A percentile compares a stretch with the other conserved stretches of the same genome.
phyloP scores from a whole-genome alignment of 2,329 filamentous ascomycete species.

The Exophiala aquamarina region DNA sequence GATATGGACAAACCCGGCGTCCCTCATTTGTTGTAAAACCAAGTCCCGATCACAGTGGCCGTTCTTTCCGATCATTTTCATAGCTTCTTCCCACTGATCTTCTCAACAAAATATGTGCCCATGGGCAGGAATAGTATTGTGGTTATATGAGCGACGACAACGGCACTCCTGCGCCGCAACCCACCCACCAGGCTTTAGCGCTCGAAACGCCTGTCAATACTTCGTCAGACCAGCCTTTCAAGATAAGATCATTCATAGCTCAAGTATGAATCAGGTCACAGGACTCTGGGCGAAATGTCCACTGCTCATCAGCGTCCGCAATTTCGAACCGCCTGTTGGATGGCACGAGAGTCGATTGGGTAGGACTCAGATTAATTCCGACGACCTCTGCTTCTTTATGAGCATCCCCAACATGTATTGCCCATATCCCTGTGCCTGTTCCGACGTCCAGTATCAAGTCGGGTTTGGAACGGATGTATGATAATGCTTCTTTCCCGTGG shows the following conservation, averaged over 20 bases:
- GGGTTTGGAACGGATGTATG: conserved; percentile 37
- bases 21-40: conserved; percentile 18
- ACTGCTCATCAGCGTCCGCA: conserved; percentile 58
- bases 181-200: conserved; percentile 41
- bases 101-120: conserved; percentile 7
- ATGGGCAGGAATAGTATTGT: conserved; percentile 9
- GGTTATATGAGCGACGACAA: conserved; percentile 4
- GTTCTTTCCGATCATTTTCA: conserved; percentile 4
- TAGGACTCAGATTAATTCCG: conserved; percentile 37
- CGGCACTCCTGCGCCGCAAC: conserved; percentile 34
- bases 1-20: conserved; percentile 29
- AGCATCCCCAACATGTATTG: conserved; percentile 42
- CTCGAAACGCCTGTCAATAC: conserved; percentile 12
- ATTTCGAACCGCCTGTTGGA: conserved; percentile 56
- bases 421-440: conserved; percentile 63
- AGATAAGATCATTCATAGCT: conserved; percentile 11
- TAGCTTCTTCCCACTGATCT: conserved; percentile 2
- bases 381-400: conserved; percentile 36
- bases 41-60: conserved; percentile 13
- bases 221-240: conserved; percentile 13
- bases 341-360: conserved; percentile 46
- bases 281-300: conserved; percentile 54
- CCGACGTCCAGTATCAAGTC: conserved; percentile 56
- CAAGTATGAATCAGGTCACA: conserved; percentile 58
- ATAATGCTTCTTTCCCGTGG: conserved; percentile 24